phyloP scores from a whole-genome alignment of 2,329 filamentous ascomycete species.

The Epichloe scottii region DNA sequence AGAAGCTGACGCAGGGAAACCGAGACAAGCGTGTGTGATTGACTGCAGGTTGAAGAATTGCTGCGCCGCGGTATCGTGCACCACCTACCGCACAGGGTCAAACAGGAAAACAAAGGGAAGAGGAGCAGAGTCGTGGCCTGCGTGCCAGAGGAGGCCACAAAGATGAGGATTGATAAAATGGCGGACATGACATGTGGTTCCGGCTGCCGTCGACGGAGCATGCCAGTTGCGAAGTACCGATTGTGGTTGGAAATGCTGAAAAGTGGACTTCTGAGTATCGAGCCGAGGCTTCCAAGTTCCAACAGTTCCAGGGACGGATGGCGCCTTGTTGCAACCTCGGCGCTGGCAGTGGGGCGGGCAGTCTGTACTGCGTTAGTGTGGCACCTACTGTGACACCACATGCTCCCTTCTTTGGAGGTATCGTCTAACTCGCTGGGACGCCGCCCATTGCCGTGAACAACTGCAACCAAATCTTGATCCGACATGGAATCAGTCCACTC shows the following conservation, averaged over 20 bases:
- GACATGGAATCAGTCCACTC: too few relatives aligned
- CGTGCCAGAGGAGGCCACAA: conserved; percentile 4
- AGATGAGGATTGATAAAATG: conserved; percentile 3
- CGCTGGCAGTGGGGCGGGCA: neutral
- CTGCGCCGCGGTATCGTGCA: neutral
- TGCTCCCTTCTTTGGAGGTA: too few relatives aligned
- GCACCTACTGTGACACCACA: too few relatives aligned
- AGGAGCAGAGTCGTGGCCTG: neutral
- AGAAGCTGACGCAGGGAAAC: neutral
- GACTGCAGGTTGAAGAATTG: neutral
- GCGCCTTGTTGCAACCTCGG: neutral
- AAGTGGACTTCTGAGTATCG: neutral
- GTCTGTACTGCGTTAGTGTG: neutral
- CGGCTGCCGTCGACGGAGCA: conserved; percentile 5
- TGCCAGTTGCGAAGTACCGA: neutral
- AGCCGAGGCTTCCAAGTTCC: too few relatives aligned
- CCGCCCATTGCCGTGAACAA: too few relatives aligned
- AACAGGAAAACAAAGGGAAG: neutral
- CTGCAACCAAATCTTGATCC: too few relatives aligned
- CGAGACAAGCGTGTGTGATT: neutral
- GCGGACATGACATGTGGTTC: conserved; percentile 11
- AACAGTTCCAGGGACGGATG: neutral
- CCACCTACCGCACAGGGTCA: neutral
- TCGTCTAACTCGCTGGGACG: too few relatives aligned
- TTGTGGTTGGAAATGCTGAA: neutral